Evolutionary conservation across 352 stramenopile genomes (phyloP).

Genomic region (Pythium guiyangense): DNA sequence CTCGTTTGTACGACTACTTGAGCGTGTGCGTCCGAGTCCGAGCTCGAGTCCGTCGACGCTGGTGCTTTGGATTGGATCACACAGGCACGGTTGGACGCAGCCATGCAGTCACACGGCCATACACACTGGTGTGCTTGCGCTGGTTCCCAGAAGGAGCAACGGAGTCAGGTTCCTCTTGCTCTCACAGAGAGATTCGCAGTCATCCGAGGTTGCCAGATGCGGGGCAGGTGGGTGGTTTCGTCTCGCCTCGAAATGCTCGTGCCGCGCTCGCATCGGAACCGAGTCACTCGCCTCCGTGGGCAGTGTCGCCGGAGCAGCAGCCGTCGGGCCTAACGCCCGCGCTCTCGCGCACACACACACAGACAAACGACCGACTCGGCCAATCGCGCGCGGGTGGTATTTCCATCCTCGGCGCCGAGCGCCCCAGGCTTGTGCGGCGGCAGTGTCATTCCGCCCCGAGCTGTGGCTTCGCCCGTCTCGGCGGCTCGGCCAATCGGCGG

Average conservation of each 20-base stretch:
- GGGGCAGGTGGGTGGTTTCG: background rate
- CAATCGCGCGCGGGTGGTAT: conserved; percentile 2
- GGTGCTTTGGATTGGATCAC: background rate
- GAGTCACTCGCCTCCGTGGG: background rate
- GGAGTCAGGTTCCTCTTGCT: background rate
- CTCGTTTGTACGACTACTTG: background rate
- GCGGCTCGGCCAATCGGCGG: background rate
- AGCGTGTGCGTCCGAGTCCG: background rate
- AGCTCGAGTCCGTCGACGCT: no score
- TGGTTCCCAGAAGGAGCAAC: no score
- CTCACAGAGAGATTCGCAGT: background rate
- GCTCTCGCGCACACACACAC: background rate
- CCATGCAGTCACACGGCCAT: no score
- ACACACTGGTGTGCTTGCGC: no score
- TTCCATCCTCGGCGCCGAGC: conserved; percentile 1
- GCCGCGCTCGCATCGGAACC: background rate
- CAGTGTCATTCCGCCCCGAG: conserved; percentile 4
- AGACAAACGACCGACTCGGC: background rate
- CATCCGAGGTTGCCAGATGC: background rate
- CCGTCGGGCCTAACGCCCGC: background rate
- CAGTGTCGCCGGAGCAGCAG: background rate
- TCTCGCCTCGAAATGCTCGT: background rate
- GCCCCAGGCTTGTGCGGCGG: background rate
- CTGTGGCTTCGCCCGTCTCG: background rate
- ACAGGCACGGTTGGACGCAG: no score